Base-by-base conservation (phyloP, 23 red algal species). In the Gracilaria caudata region DNA sequence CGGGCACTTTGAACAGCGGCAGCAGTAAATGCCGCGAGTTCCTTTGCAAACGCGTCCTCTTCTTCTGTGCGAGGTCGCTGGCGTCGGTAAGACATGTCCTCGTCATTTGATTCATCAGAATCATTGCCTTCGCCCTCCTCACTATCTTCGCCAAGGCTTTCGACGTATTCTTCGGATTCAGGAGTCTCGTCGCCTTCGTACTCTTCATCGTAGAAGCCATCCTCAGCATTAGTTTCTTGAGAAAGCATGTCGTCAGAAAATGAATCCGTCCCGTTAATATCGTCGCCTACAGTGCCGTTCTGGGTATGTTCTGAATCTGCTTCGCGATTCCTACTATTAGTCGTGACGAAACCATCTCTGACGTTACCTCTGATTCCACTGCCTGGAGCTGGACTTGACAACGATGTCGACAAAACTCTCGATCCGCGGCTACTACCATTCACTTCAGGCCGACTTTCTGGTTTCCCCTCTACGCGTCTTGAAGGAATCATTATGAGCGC, bases 31-130 rank as follows among this genome's bases (percentile, higher is more conserved):
- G 87, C 87, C 11, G 87, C 87, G 25, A 91, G 68, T 39, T 91
- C 87, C 40, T 82, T 91, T 47, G 76, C 75, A 75, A 91, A 91
- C 0, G 76, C 87, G 82, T 91, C 87, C 56, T 91, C 87, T 53
- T 91, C 87, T 73, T 91, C 87, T 24, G 87, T 91, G 7, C 73
- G 68, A 17, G 74, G 87, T 30, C 65, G 44, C 30, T 72, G 65
- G n/a, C 66, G 65, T 45, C 47, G 17, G 21, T 45, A 24, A 17
- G 51, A 23, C 28, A 81, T 36, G n/a, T 40, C 26, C 28, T 54
- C 60, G 40, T 82, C 78, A 51, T 91, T 58, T 10, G 78, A 75
- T 0, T 59, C 64, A 14, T 90, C 86, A 72, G 34, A 43, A 29
- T 81, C 78, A 25, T 73, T 43, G 34, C 66, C 74, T 71, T 41